Percentiles rank a stretch among this genome's conserved stretches.
These are phyloP conservation scores for Vanderwaltozyma tropicalis DNA, from an alignment of 805 yeast species.

Conservation along the genomic window DNA sequence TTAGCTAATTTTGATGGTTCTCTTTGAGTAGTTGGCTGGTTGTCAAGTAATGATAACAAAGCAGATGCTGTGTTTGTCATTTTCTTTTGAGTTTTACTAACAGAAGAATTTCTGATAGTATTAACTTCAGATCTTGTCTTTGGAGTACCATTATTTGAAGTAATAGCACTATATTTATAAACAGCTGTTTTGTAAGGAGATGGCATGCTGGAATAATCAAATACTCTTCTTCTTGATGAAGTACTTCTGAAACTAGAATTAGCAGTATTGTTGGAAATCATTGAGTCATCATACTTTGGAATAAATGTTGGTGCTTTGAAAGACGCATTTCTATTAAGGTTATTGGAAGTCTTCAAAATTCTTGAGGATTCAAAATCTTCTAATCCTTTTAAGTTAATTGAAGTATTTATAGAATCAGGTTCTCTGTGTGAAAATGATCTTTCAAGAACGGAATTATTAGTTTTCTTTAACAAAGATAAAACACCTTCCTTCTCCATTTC, in stretches of 20 bases:
- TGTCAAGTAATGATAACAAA: constrained; percentile 35
- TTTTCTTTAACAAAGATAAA: constrained; percentile 38
- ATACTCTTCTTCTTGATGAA: constrained; percentile 26
- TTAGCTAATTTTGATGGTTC: constrained; percentile 27
- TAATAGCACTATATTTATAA: constrained; percentile 20
- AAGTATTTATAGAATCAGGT: background rate
- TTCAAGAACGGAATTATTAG: background rate
- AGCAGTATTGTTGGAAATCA: constrained; percentile 10
- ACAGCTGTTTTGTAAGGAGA: constrained; percentile 31
- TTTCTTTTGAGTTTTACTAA: constrained; percentile 13
- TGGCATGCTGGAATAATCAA: constrained; percentile 31
- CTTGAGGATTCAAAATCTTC: constrained; percentile 3
- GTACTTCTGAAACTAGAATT: constrained; percentile 12
- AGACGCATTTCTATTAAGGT: constrained; percentile 5
- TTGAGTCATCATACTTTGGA: constrained; percentile 26
- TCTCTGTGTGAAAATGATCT: background rate
- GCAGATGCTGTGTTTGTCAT: constrained; percentile 42
- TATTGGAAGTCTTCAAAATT: constrained; percentile 8
- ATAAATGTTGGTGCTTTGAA: constrained; percentile 28
- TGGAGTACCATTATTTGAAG: background rate
- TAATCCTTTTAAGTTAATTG: background rate
- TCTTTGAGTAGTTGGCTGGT: constrained; percentile 7
- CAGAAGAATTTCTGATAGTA: no score
- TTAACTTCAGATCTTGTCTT: background rate
- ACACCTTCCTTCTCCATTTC: constrained; percentile 80